Evolutionary conservation across 306 rosid genomes (phyloP), one percentile per base, ranked within the genome.

Genomic region (Lithocarpus polystachyus): DNA sequence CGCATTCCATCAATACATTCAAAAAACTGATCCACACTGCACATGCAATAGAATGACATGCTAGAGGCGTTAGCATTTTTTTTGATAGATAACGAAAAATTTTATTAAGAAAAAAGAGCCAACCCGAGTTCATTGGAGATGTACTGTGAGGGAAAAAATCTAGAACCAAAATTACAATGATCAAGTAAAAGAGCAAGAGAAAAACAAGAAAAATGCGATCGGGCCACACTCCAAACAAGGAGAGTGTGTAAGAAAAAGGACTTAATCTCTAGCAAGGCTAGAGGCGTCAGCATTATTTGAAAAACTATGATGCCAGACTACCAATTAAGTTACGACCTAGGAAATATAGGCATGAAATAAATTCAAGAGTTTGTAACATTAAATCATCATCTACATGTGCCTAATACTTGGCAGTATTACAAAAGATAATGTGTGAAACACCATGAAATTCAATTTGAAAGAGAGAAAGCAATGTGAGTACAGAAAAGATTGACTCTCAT

Each of bases 1-100:
- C 98, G 89, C 92, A 95, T 90, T 83, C 90, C 99, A 89, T 95
- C 98, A 75, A 95, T 81, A 83, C 99, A 95, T 86, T 95, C 99
- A 84, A 95, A 95, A 85, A 95, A 95, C 61, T 92, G 98, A 80
- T 95, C 98, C 88, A 95, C 96, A 64, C 99, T 95, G 93, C 90
- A 91, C 74, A 74, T 79, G 57, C 56, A 78, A 84, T 81, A 69
- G 45, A 20, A 80, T 22, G 53, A 71, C 67, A 69, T 75, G 10
- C 10, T 43, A 76, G 75, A 65, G 60, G 81, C 79, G 2, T 35
- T 35, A 35, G 40, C 9, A 33, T 33, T 33, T 35, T 35, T 35
- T 35, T 6, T 6, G 40, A 35, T 35, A 6, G 40, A 35, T 35
- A 31, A 35, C 8, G 2, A 35, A 35, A 35, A 35, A 35, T 35